These are phyloP conservation scores for Pseudevernia furfuracea DNA, from an alignment of 495 filamentous ascomycete species.

Conservation along the genomic window DNA sequence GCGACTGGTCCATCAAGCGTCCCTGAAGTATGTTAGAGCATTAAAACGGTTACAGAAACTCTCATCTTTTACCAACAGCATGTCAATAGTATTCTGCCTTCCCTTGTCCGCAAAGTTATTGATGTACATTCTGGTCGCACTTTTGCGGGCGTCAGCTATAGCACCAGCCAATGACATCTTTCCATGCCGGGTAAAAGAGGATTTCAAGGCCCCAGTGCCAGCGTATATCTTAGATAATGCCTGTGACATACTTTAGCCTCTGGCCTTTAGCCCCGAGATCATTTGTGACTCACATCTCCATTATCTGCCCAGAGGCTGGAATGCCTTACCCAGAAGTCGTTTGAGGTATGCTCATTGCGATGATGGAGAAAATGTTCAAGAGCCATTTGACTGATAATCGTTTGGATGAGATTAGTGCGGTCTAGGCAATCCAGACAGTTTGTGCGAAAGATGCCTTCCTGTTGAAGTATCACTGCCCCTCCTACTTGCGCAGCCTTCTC, in stretches of 20 bases:
- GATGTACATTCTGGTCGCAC: conserved; percentile 84
- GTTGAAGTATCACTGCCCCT: conserved; percentile 69
- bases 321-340: conserved; percentile 86
- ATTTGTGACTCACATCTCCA: conserved; percentile 54
- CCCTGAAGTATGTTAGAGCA: conserved; percentile 37
- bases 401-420: conserved; percentile 92
- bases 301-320: conserved; percentile 97
- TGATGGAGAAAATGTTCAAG: conserved; percentile 71
- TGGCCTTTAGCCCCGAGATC: neutral
- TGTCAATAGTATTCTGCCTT: conserved; percentile 88
- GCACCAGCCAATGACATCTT: conserved; percentile 94
- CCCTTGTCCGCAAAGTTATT: conserved; percentile 96
- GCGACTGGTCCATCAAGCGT: conserved; percentile 69
- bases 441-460: conserved; percentile 89
- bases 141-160: conserved; percentile 92
- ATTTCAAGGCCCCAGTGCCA: conserved; percentile 89
- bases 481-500: conserved; percentile 35
- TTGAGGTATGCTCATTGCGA: conserved; percentile 52
- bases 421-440: conserved; percentile 97
- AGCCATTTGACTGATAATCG: conserved; percentile 86
- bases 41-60: neutral
- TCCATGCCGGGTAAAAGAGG: conserved; percentile 89
- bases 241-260: conserved; percentile 18
- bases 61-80: conserved; percentile 49
- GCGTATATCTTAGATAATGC: conserved; percentile 90